These are phyloP conservation scores for Fusarium irregulare DNA, from an alignment of 2,329 filamentous ascomycete genomes.

Conservation along the genomic window DNA sequence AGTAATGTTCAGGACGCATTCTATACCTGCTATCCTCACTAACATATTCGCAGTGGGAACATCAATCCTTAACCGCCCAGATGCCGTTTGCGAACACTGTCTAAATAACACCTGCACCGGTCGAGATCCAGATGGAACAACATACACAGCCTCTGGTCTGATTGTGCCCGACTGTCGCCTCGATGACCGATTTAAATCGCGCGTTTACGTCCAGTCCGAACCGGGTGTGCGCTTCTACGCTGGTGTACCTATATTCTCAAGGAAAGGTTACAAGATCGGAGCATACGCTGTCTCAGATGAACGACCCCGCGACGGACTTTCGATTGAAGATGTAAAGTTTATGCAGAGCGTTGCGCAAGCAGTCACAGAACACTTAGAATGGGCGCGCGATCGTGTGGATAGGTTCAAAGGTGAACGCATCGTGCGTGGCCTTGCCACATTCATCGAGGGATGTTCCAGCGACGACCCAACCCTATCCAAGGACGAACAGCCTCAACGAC, in stretches of 20 bases:
- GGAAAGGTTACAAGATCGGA: conserved; percentile 66
- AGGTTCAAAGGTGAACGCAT: conserved; percentile 65
- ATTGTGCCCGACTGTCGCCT: conserved; percentile 48
- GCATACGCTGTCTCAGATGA: conserved; percentile 70
- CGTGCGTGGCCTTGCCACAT: conserved; percentile 64
- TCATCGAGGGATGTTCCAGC: conserved; percentile 62
- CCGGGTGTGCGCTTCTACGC: conserved; percentile 53
- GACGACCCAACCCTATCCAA: conserved; percentile 29
- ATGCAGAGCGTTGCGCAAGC: conserved; percentile 67
- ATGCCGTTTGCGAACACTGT: conserved; percentile 51
- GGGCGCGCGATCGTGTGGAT: conserved; percentile 62
- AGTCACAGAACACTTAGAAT: conserved; percentile 71
- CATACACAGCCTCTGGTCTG: conserved; percentile 47
- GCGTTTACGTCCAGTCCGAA: conserved; percentile 49
- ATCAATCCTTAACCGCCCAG: conserved; percentile 45
- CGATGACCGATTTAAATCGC: conserved; percentile 49
- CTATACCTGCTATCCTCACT: background rate
- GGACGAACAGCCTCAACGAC: conserved; percentile 3
- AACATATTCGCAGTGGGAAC: conserved; percentile 36
- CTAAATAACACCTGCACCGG: conserved; percentile 43
- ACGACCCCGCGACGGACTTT: conserved; percentile 63
- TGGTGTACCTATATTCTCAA: conserved; percentile 68
- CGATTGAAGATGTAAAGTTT: conserved; percentile 60
- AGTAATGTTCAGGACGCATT: conserved; percentile 10
- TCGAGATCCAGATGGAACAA: conserved; percentile 38